A percentile compares a stretch with the other conserved stretches of the same genome.
These are phyloP conservation scores for Vigna radiata DNA, from an alignment of 306 rosid genomes.

Conservation along the genomic window DNA sequence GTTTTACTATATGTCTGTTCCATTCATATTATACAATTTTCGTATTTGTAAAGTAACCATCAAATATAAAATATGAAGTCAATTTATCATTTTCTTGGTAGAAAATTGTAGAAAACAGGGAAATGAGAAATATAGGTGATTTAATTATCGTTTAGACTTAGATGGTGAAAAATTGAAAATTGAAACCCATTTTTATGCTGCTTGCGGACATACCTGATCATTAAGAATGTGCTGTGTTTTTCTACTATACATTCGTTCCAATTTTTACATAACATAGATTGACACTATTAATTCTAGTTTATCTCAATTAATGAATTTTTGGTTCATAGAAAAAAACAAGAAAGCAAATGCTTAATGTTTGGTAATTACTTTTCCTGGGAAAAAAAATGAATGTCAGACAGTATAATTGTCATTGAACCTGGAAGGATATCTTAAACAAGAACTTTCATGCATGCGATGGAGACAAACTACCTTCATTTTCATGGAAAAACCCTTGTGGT, in stretches of 20 bases:
- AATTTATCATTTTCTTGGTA: neutral
- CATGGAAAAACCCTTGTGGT: neutral
- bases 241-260: slow-evolving; percentile 6
- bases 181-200: slow-evolving; percentile 19
- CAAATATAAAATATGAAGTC: slow-evolving; percentile 20
- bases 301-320: neutral
- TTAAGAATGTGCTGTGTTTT: neutral
- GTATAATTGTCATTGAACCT: neutral
- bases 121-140: neutral
- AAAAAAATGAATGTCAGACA: neutral
- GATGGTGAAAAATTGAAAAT: slow-evolving; percentile 9
- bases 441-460: neutral
- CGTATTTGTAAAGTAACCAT: neutral
- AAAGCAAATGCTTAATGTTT: neutral
- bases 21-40: neutral
- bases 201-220: slow-evolving; percentile 10
- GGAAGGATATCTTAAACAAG: neutral
- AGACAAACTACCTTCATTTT: neutral
- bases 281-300: neutral
- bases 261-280: neutral
- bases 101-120: slow-evolving; percentile 5
- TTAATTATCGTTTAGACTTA: neutral
- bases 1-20: slow-evolving; percentile 15
- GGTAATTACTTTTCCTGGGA: neutral
- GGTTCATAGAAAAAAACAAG: neutral